These are phyloP conservation scores for Exophiala bonariae DNA, from an alignment of 2,329 filamentous ascomycete species.

Conservation along the genomic window DNA sequence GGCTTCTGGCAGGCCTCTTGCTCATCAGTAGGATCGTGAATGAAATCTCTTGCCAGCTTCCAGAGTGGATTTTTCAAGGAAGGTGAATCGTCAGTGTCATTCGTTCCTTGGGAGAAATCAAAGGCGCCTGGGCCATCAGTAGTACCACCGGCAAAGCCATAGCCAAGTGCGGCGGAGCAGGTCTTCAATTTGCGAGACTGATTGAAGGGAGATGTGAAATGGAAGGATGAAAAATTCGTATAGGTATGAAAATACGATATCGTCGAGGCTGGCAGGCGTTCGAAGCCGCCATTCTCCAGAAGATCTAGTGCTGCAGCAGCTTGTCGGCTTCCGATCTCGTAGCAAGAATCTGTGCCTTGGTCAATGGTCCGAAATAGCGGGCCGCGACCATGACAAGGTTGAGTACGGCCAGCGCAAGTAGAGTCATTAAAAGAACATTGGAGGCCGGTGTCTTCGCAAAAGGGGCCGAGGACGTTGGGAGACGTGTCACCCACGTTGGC, in stretches of 20 bases:
- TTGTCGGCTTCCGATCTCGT: constrained; percentile 49
- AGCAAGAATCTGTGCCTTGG: constrained; percentile 49
- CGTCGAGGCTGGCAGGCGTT: constrained; percentile 56
- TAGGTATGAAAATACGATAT: constrained; percentile 86
- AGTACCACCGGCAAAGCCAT: constrained; percentile 90
- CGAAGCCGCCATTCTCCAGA: constrained; percentile 56
- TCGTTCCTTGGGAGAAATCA: constrained; percentile 76
- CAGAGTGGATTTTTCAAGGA: constrained; percentile 73
- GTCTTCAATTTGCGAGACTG: constrained; percentile 63
- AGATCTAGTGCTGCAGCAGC: constrained; percentile 47
- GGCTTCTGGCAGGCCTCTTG: constrained; percentile 75
- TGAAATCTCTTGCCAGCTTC: constrained; percentile 69
- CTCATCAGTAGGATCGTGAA: constrained; percentile 68
- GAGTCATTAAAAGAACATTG: constrained; percentile 65
- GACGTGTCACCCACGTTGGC: constrained; percentile 88
- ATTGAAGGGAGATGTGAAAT: constrained; percentile 69
- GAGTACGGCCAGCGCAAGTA: constrained; percentile 62
- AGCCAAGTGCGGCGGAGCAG: constrained; percentile 84
- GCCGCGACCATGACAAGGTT: constrained; percentile 46
- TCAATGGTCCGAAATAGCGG: constrained; percentile 46
- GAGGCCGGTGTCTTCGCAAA: constrained; percentile 76
- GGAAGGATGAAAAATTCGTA: constrained; percentile 74
- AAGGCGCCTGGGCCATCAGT: constrained; percentile 88
- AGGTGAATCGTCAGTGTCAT: constrained; percentile 66
- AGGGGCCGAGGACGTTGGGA: constrained; percentile 84